These are phyloP conservation scores for Ustilago bromivora DNA, from an alignment of 1,284 basidiomycete species.

Conservation along the genomic window DNA sequence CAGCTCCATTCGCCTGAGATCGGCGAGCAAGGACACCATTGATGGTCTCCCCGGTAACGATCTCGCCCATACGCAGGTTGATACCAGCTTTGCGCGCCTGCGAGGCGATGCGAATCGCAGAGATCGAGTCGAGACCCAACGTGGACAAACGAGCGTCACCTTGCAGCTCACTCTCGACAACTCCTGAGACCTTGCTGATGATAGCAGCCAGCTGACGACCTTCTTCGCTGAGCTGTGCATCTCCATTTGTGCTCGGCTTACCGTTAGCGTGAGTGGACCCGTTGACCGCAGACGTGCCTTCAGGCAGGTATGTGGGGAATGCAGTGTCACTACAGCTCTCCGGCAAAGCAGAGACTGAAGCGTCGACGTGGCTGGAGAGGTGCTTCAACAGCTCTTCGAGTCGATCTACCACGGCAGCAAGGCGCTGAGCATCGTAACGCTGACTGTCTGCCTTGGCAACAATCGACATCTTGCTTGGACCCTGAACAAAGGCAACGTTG, in stretches of 20 bases:
- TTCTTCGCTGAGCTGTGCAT: slow-evolving; percentile 25
- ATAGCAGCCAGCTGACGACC: slow-evolving; percentile 44
- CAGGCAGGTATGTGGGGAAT: slow-evolving; percentile 25
- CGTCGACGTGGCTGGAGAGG: slow-evolving; percentile 9
- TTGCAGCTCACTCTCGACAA: slow-evolving; percentile 27
- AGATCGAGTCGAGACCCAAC: slow-evolving; percentile 67
- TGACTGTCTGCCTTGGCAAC: slow-evolving; percentile 47
- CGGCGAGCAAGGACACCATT: slow-evolving; percentile 29
- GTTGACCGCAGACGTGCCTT: neutral
- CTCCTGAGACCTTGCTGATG: slow-evolving; percentile 38
- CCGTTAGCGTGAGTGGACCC: slow-evolving; percentile 1
- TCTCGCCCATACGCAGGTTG: slow-evolving; percentile 51
- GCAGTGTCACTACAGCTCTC: neutral
- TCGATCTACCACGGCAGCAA: slow-evolving; percentile 22
- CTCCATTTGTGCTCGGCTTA: neutral
- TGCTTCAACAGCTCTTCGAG: slow-evolving; percentile 45
- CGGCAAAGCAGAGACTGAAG: slow-evolving; percentile 23
- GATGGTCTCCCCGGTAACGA: slow-evolving; percentile 53
- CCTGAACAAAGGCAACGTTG: slow-evolving; percentile 58
- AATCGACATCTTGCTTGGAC: slow-evolving; percentile 36
- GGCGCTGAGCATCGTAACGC: slow-evolving; percentile 23
- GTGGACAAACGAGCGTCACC: slow-evolving; percentile 43
- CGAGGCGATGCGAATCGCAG: slow-evolving; percentile 61
- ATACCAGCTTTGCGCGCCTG: slow-evolving; percentile 50
- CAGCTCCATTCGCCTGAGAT: slow-evolving; percentile 9